Base-by-base conservation (phyloP, 805 yeast genomes). In the Saccharomycopsis sp. region DNA sequence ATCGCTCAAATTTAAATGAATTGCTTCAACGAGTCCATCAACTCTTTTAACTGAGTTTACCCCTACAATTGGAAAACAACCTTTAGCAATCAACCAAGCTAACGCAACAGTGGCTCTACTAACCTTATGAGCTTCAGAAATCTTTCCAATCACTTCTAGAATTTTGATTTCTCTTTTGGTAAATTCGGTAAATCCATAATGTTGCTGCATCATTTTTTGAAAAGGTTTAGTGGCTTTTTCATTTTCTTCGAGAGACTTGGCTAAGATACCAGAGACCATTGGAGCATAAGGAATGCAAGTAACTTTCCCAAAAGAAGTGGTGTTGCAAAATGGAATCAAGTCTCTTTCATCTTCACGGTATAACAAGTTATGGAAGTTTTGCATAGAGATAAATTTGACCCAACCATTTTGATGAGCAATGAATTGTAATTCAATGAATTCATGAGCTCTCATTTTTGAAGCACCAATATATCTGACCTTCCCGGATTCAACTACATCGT, bases 261-360 rank as follows among this genome's bases (percentile, higher is more conserved):
- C 64, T 34, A 76, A 59, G 2, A 69, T 25, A 8, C 83, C 83
- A 44, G 71, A 57, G 5, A 76, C 76, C 42, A 64, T 56, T 26
- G 82, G 81, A 10, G 76, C 69, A 74, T 76, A 77, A 5, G 82
- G 82, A 39, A 74, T 64, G 17, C 75, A 40, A 2, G 77, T 79
- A 21, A 41, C 36, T 21, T 30, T 34, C 19, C 44, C 37, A 30
- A 78, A 69, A 8, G 37, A 20, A n/a, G 68, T 67, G 35, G 58
- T 61, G 18, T 68, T 58, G 18, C 79, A 72, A 53, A 60, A 77
- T 20, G 70, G 72, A 44, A 65, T 70, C 67, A 75, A 60, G 52
- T 78, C 84, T 15, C 74, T 58, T 23, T 23, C 26, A 41, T 76
- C 82, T 51, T 76, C 82, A n/a, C 84, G 61, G 47, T 71, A 62